Evolutionary conservation across 306 rosid genomes (phyloP).

Genomic region (Trichosanthes cucumerina): DNA sequence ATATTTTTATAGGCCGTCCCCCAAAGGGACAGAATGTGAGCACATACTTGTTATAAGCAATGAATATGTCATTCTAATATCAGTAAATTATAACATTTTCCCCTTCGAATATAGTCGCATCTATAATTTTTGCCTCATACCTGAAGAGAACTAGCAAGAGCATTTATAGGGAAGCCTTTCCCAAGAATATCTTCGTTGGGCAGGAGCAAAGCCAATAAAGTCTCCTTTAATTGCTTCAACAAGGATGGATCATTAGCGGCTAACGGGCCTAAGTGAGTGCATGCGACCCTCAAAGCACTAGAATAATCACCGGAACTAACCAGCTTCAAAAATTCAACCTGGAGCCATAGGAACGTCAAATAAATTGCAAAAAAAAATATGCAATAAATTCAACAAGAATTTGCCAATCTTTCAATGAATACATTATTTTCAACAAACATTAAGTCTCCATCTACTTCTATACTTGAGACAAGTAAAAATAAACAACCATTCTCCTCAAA

Average conservation of each 20-base stretch:
- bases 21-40: background rate
- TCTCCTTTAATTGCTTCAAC: slow-evolving; percentile 82
- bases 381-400: background rate
- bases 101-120: background rate
- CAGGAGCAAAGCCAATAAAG: slow-evolving; percentile 73
- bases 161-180: slow-evolving; percentile 76
- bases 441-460: background rate
- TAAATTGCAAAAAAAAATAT: background rate
- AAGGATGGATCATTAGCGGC: slow-evolving; percentile 74
- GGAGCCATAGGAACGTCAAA: slow-evolving; percentile 20
- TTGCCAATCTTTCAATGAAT: background rate
- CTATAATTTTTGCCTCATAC: slow-evolving; percentile 20
- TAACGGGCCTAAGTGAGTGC: slow-evolving; percentile 83
- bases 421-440: background rate
- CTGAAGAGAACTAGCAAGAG: slow-evolving; percentile 93
- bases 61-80: background rate
- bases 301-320: slow-evolving; percentile 77
- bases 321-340: slow-evolving; percentile 97
- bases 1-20: background rate
- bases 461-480: background rate
- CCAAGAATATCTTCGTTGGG: slow-evolving; percentile 67
- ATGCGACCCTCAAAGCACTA: slow-evolving; percentile 79
- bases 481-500: background rate
- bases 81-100: background rate
- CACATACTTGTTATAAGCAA: background rate